Evolutionary conservation across 2,329 filamentous ascomycete species (phyloP).

Genomic region (Davidsoniella eucalypti): DNA sequence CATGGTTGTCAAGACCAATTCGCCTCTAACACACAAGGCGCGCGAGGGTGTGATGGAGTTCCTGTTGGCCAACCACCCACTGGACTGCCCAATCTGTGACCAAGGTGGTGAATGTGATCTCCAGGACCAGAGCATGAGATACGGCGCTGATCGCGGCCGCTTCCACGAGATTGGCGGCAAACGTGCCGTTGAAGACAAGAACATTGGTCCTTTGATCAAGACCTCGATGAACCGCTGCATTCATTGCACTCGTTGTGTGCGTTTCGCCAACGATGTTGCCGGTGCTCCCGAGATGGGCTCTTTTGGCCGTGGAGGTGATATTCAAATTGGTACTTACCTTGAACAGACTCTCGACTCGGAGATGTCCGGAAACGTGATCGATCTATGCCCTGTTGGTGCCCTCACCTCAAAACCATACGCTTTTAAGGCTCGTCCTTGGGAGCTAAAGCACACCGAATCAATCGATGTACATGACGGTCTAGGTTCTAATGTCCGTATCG

Average conservation of each 20-base stretch:
- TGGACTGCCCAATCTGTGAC: constrained; percentile 95
- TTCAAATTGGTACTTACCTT: constrained; percentile 96
- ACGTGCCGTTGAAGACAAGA: constrained; percentile 97
- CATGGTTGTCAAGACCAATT: constrained; percentile 99
- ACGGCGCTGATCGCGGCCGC: constrained; percentile 84
- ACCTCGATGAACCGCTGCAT: constrained; percentile 99
- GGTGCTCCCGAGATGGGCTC: constrained; percentile 92
- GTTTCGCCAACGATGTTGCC: constrained; percentile 94
- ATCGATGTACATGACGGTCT: constrained; percentile 87
- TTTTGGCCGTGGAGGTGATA: constrained; percentile 84
- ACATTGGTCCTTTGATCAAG: constrained; percentile 95
- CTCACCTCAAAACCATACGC: constrained; percentile 95
- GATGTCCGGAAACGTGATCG: constrained; percentile 92
- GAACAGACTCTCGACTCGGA: constrained; percentile 89
- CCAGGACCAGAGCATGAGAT: constrained; percentile 98
- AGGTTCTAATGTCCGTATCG: constrained; percentile 87
- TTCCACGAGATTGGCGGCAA: constrained; percentile 95
- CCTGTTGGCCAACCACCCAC: constrained; percentile 83
- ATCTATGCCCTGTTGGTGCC: constrained; percentile 92
- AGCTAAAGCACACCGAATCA: constrained; percentile 88
- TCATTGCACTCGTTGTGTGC: constrained; percentile 94
- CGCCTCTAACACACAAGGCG: constrained; percentile 89
- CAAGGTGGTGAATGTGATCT: constrained; percentile 98
- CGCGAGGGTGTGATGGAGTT: constrained; percentile 99
- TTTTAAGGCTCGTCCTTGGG: constrained; percentile 93